phyloP scores from a whole-genome alignment of 805 yeast genomes.

The Candida ortonii region DNA sequence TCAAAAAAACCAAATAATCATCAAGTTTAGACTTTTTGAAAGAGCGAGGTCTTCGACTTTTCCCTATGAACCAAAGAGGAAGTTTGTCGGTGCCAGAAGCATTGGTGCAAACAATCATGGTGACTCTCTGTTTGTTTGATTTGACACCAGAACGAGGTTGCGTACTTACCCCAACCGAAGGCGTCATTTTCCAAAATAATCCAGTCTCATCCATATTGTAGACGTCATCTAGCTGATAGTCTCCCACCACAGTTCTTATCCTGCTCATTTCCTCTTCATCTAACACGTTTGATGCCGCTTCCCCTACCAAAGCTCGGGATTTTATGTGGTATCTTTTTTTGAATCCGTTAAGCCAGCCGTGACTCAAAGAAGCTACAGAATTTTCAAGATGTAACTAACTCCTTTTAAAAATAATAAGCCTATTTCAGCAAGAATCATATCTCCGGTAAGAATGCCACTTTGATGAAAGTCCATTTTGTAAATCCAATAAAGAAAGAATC shows the following conservation, averaged over 20 bases:
- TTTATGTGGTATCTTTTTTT: background rate
- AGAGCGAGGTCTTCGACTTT: background rate
- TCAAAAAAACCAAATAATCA: background rate
- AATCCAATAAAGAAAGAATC: too few relatives aligned
- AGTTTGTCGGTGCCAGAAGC: conserved; percentile 2
- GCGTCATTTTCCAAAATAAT: too few relatives aligned
- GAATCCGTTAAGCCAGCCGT: background rate
- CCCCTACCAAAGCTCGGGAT: too few relatives aligned
- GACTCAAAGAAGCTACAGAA: background rate
- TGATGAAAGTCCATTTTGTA: too few relatives aligned
- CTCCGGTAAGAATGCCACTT: too few relatives aligned
- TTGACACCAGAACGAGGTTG: conserved; percentile 1
- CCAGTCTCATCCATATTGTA: too few relatives aligned
- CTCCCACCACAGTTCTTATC: background rate
- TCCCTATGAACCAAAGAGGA: conserved; percentile 2
- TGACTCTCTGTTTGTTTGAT: background rate
- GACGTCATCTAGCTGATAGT: background rate
- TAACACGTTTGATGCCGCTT: background rate
- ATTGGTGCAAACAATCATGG: conserved; percentile 2
- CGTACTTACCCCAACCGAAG: background rate
- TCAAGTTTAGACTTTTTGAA: background rate
- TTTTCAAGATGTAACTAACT: conserved; percentile 1
- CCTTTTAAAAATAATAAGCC: background rate
- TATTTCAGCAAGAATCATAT: too few relatives aligned
- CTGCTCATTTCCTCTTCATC: background rate